Evolutionary conservation across 805 yeast species (phyloP), one percentile per base, ranked within the genome.

Genomic region (Saccharomycopsis schoenii): DNA sequence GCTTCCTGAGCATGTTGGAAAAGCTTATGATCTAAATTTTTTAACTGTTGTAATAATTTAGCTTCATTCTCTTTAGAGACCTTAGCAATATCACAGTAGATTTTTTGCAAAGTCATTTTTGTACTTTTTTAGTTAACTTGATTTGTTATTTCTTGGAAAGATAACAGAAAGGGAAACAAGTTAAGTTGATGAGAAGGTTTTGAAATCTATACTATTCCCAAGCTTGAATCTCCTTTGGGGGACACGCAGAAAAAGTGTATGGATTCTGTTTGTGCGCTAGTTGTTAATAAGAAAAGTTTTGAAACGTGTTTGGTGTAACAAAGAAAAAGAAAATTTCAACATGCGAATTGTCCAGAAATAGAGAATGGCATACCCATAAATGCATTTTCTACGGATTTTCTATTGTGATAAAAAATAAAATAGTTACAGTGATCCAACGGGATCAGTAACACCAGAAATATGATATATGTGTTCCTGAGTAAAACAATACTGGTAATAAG

Each of bases 1-100:
- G 65, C 65, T 21, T 61, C 63, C 40, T 61, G 55, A 15, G 61
- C 65, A 34, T 63, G 65, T 4, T 59, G 58, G 43, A 63, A 63
- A 4, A 63, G 50, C 14, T 61, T 59, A 29, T 62, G 57, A 19
- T 63, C 65, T 12, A 63, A 50, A 15, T 15, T 29, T 9, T 25
- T 9, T 9, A 63, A 34, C 17, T 61, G 58, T 4, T 55, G 41
- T n/a, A 55, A 24, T 12, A 63, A 40, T 17, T 58, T 43, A 4
- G 43, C 40, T 36, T 61, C 51, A 10, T 63, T 61, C 11, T 52
- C 52, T n/a, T 56, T 50, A 21, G 59, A 36, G 51, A 61, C 62
- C 17, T 58, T 61, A 8, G 55, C 15, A 17, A 64, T 60, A 54
- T 61, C 60, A 41, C 58, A 52, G 39, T 63, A 63, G 14, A 63